phyloP scores from a whole-genome alignment of 192 early-diverging fungal genomes.

The Backusella macrospora region DNA sequence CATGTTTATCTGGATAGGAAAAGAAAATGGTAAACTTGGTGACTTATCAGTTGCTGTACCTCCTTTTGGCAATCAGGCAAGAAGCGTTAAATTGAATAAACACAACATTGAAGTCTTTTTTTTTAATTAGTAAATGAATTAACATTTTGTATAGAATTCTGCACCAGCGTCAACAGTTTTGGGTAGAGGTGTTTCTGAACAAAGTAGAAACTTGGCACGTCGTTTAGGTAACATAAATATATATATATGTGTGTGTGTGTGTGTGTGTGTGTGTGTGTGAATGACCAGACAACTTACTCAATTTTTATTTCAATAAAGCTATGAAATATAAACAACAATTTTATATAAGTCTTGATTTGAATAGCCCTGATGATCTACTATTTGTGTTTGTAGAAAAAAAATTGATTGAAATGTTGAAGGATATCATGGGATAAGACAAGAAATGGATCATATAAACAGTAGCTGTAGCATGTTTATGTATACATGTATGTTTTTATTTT shows the following conservation, averaged over 20 bases:
- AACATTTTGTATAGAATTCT: not conserved
- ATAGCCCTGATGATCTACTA: slow-evolving; percentile 32
- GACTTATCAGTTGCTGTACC: slow-evolving; percentile 41
- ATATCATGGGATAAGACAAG: not conserved
- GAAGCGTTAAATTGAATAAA: not conserved
- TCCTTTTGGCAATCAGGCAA: slow-evolving; percentile 25
- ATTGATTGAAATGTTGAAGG: slow-evolving; percentile 29
- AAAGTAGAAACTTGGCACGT: slow-evolving; percentile 37
- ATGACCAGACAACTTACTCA: not conserved
- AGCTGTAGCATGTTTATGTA: not conserved
- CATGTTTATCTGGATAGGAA: slow-evolving; percentile 37
- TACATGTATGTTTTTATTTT: not conserved
- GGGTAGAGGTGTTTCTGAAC: slow-evolving; percentile 31
- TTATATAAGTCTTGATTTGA: slow-evolving; percentile 34
- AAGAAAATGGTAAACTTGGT: slow-evolving; percentile 18
- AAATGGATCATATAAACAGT: not conserved
- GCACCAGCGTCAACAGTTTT: slow-evolving; percentile 33
- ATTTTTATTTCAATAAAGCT: slow-evolving; percentile 15
- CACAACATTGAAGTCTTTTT: not conserved
- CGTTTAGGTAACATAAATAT: slow-evolving; percentile 34
- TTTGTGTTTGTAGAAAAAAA: slow-evolving; percentile 41
- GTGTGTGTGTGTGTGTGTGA: no score
- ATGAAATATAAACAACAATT: slow-evolving; percentile 36
- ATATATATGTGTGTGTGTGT: not conserved
- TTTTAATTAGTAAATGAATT: not conserved